A percentile compares a stretch with the other conserved stretches of the same genome.
Evolutionary conservation across 148 eudicot species (phyloP).

Genomic region (Dysphania ambrosioides): DNA sequence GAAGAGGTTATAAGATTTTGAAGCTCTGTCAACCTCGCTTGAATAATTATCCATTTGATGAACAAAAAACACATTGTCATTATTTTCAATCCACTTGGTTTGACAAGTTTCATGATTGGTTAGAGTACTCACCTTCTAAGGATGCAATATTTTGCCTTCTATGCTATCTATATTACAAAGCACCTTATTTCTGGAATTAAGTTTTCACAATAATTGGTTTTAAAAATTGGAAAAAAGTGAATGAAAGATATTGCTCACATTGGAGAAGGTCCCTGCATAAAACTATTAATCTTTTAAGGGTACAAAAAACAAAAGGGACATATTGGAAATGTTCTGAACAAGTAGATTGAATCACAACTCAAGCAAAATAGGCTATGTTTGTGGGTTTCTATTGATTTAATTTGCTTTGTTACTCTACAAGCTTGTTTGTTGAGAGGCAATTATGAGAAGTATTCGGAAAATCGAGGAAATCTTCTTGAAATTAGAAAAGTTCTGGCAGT

Average conservation of each 20-base stretch:
- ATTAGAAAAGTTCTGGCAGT: background rate
- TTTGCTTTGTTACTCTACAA: background rate
- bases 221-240: constrained; percentile 2
- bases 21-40: background rate
- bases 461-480: background rate
- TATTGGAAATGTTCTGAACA: background rate
- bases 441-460: background rate
- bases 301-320: background rate
- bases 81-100: background rate
- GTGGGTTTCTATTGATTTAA: background rate
- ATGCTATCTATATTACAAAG: background rate
- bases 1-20: background rate
- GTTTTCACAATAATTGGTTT: background rate
- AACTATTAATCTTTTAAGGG: background rate
- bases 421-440: constrained; percentile 21
- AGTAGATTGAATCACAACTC: constrained; percentile 2
- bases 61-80: background rate
- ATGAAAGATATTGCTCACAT: constrained; percentile 16
- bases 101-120: background rate
- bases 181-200: background rate
- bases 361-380: constrained; percentile 11
- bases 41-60: background rate
- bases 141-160: constrained; percentile 5
- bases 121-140: constrained; percentile 3
- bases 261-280: background rate